These are phyloP conservation scores for Cyberlindnera euphorbiae DNA, from an alignment of 805 yeast genomes.

Conservation along the genomic window DNA sequence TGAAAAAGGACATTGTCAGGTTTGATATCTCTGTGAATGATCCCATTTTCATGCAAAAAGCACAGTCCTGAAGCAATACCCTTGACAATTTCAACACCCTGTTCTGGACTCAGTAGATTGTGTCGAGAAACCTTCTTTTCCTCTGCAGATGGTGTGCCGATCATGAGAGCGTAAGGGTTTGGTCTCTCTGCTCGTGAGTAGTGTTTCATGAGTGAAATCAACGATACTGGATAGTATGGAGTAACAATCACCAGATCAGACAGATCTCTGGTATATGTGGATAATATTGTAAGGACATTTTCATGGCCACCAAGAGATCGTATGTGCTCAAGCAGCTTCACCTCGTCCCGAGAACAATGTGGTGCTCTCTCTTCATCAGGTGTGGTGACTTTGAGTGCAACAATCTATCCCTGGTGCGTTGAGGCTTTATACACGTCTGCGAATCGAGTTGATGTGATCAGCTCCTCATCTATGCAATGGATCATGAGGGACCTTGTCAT, in stretches of 20 bases:
- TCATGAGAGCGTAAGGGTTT: too few species aligned
- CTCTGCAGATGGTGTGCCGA: too few species aligned
- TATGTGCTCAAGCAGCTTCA: conserved; percentile 31
- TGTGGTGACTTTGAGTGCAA: conserved; percentile 45
- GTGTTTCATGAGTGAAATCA: conserved; percentile 31
- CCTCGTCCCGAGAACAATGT: conserved; percentile 45
- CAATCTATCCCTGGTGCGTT: conserved; percentile 14
- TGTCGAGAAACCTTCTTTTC: not conserved
- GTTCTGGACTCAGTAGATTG: conserved; percentile 14
- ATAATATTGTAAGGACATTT: conserved; percentile 22
- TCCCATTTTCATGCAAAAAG: conserved; percentile 65
- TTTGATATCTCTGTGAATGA: conserved; percentile 91
- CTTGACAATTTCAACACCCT: conserved; percentile 29
- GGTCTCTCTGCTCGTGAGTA: too few species aligned
- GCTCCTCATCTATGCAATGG: conserved; percentile 12
- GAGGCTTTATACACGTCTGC: conserved; percentile 34
- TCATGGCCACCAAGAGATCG: conserved; percentile 12
- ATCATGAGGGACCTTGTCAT: not conserved
- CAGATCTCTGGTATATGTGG: conserved; percentile 21
- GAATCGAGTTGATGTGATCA: conserved; percentile 40
- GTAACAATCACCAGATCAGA: conserved; percentile 38
- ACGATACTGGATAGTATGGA: conserved; percentile 35
- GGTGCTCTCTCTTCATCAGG: conserved; percentile 51
- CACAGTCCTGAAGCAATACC: conserved; percentile 43
- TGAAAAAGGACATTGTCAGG: conserved; percentile 69